Percentiles rank a stretch among this genome's conserved stretches.
Evolutionary conservation across 129 eudicot genomes (phyloP).

Genomic region (Lonicera japonica): DNA sequence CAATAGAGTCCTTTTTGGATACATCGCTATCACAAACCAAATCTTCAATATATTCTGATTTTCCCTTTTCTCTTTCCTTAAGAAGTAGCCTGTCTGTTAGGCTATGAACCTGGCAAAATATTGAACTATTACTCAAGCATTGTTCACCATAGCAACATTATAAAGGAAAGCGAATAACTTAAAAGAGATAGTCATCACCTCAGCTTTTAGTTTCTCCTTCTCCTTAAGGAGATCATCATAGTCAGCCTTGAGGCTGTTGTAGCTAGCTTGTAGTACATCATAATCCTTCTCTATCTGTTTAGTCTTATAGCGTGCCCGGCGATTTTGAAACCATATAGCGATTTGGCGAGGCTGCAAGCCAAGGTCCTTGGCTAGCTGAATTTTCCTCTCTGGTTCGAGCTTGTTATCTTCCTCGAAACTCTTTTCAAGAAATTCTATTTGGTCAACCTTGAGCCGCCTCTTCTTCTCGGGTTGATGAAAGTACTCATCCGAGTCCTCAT

Average conservation of each 20-base stretch:
- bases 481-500: conserved; percentile 73
- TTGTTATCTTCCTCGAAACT: conserved; percentile 74
- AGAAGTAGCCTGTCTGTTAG: conserved; percentile 44
- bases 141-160: background rate
- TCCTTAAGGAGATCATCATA: conserved; percentile 61
- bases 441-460: conserved; percentile 74
- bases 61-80: conserved; percentile 32
- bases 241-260: conserved; percentile 54
- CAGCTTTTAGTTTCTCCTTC: conserved; percentile 60
- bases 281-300: conserved; percentile 77
- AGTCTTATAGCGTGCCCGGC: conserved; percentile 87
- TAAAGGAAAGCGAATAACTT: background rate
- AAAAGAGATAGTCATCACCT: conserved; percentile 37
- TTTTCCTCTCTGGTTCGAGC: conserved; percentile 87
- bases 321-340: conserved; percentile 92
- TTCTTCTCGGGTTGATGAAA: conserved; percentile 82
- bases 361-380: conserved; percentile 85
- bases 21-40: conserved; percentile 28
- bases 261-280: conserved; percentile 56
- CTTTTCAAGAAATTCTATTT: conserved; percentile 72
- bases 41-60: conserved; percentile 11
- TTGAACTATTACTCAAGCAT: conserved; percentile 6
- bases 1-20: conserved; percentile 17
- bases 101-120: conserved; percentile 43
- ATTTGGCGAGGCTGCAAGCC: conserved; percentile 92